A percentile compares a stretch with the other conserved stretches of the same genome.
These are phyloP conservation scores for Aspergillus unguis DNA, from an alignment of 2,329 filamentous ascomycete genomes.

Conservation along the genomic window DNA sequence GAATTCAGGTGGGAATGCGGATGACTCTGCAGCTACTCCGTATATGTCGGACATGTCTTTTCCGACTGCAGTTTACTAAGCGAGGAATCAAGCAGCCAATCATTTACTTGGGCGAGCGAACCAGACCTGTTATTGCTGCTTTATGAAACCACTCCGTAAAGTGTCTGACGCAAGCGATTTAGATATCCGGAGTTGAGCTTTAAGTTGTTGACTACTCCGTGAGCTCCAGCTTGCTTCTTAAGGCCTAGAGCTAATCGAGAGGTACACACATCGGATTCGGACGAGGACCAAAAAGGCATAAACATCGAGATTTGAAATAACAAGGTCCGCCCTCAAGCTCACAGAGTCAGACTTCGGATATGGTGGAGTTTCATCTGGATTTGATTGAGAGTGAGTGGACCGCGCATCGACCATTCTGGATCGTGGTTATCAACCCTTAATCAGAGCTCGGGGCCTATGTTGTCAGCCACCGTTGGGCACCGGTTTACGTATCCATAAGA, in stretches of 20 bases:
- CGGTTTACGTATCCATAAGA: background rate
- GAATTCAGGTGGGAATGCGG: too few relatives aligned
- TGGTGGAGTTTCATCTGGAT: background rate
- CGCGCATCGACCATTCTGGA: background rate
- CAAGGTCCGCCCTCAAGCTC: background rate
- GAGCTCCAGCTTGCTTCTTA: background rate
- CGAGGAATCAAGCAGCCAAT: background rate
- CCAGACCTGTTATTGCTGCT: background rate
- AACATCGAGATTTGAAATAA: background rate
- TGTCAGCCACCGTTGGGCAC: background rate
- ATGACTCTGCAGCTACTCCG: too few relatives aligned
- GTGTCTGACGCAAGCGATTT: background rate
- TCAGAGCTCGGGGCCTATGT: background rate
- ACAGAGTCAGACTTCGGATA: background rate
- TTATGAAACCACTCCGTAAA: background rate
- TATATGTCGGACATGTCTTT: background rate
- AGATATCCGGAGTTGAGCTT: too few relatives aligned
- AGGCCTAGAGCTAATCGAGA: too few relatives aligned
- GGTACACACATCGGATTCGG: too few relatives aligned
- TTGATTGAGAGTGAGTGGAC: slow-evolving; percentile 2
- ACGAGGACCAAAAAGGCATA: too few relatives aligned
- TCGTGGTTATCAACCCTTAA: background rate
- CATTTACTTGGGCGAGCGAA: background rate
- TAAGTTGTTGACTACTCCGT: background rate
- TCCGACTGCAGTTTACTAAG: background rate